Base-by-base conservation (phyloP, 768 basidiomycete species). In the Suillus tomentosus region DNA sequence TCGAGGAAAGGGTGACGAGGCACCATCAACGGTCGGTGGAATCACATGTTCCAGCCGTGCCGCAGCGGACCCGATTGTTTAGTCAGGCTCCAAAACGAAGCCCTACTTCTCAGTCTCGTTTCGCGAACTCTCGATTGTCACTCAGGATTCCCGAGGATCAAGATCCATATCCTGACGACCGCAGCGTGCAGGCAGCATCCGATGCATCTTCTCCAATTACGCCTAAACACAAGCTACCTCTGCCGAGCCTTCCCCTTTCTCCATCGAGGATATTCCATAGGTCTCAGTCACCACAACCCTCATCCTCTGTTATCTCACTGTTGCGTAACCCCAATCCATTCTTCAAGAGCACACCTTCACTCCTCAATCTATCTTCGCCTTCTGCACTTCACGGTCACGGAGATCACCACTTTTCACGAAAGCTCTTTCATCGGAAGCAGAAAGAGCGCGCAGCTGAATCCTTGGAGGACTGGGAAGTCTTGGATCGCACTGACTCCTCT, bases 1-100 rank as follows among this genome's bases (percentile, higher is more conserved):
- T 84, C 64, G 77, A 80, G 59, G 78, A 81, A 64, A 74, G 81
- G 62, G 77, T 78, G 3, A 73, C 72, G 65, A 71, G 78, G 43
- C 66, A 71, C 77, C 63, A 74, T 71, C 53, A 74, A 66, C 55
- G 80, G 77, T 63, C 79, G 56, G 77, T 68, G 57, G 24, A 79
- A 10, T 27, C 43, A 57, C 66, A 65, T n/a, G 66, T 71, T 11
- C 65, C 70, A 0, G 19, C 67, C 39, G 37, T 70, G 37, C 69
- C 68, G 24, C 76, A 74, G n/a, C 74, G 78, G 64, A 64, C 74
- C 17, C 69, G 73, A 14, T 69, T 73, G 22, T 65, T 72, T 22
- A 75, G 72, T 60, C 77, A 73, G 43, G 72, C 69, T 22, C 68
- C 66, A 60, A 67, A 68, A 56, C 73, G 72, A 42, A 64, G 63